phyloP scores from a whole-genome alignment of 176 grass and related monocot species.

The Poa pratensis region DNA sequence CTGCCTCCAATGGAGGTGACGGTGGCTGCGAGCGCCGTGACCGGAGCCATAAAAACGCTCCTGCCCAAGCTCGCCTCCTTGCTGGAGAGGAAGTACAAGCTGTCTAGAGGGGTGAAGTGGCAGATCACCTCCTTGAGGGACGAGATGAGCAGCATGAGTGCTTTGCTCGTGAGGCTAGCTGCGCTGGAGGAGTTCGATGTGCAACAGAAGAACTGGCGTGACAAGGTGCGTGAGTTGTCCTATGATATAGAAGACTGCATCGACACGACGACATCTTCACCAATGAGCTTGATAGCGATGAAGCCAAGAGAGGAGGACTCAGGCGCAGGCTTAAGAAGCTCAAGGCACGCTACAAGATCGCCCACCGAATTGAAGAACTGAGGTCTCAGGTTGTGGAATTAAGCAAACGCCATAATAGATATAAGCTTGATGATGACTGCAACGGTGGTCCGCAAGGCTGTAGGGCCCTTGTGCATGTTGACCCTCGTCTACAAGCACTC shows the following conservation, averaged over 20 bases:
- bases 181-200: neutral
- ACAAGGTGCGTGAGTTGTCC: slow-evolving; percentile 6
- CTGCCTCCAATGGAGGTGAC: slow-evolving; percentile 16
- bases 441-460: neutral
- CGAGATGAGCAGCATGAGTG: slow-evolving; percentile 42
- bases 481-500: neutral
- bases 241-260: slow-evolving; percentile 8
- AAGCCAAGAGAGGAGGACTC: neutral
- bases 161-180: slow-evolving; percentile 12
- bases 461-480: neutral
- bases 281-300: neutral
- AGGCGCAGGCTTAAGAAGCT: slow-evolving; percentile 1
- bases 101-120: neutral
- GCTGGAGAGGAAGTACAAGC: slow-evolving; percentile 1
- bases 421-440: neutral
- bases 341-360: slow-evolving; percentile 1
- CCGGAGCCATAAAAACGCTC: neutral
- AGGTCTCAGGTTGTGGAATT: neutral
- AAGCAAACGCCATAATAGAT: neutral
- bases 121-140: slow-evolving; percentile 8
- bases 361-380: neutral
- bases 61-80: slow-evolving; percentile 29
- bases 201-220: neutral
- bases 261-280: neutral
- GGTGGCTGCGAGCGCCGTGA: neutral